Base-by-base conservation (phyloP, 1,139 yeast species). In the Hyphopichia pseudoburtonii region DNA sequence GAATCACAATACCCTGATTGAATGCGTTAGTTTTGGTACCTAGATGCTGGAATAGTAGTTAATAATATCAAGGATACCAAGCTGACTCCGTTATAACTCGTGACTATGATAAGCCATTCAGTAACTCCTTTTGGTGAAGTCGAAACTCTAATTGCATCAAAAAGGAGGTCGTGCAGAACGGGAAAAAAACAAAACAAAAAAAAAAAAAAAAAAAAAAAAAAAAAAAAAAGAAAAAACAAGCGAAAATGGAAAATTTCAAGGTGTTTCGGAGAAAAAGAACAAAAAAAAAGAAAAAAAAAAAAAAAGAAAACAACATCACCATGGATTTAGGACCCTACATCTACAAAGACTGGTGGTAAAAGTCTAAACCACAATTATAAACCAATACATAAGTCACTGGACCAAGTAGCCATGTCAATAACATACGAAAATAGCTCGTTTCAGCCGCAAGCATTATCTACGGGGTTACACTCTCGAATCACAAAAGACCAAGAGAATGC, bases 401-500 rank as follows among this genome's bases (percentile, higher is more conserved):
- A n/a, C n/a, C n/a, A n/a, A n/a, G n/a, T n/a, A n/a, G 45, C 43
- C 46, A 35, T 45, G 24, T 41, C 46, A 23, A 39, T 53, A 30
- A 43, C 52, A 9, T 53, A 45, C 31, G 51, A 50, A 25, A 41
- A 37, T 26, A 51, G 50, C 15, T 42, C 61, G 4, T 62, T 74
- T 35, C 65, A 73, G 28, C 92, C 95, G 1, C 96, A 87, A 63
- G 95, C 89, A 0, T 68, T 82, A 40, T 70, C 85, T 15, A 80
- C 92, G 1, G 85, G 88, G 24, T 76, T 84, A 45, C 71, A 80
- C 31, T 77, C 85, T 37, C 70, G 95, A 44, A 66, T 85, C 24
- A 70, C 80, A 35, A 75, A 80, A 42, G 82, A 81, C 48, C 80
- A 80, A 9, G 83, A 90, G 11, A 68, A 66, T 41, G 63, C 74